A percentile compares a stretch with the other conserved stretches of the same genome.
phyloP scores from a whole-genome alignment of 1,284 basidiomycete species.

The Prillingera fragicola region DNA sequence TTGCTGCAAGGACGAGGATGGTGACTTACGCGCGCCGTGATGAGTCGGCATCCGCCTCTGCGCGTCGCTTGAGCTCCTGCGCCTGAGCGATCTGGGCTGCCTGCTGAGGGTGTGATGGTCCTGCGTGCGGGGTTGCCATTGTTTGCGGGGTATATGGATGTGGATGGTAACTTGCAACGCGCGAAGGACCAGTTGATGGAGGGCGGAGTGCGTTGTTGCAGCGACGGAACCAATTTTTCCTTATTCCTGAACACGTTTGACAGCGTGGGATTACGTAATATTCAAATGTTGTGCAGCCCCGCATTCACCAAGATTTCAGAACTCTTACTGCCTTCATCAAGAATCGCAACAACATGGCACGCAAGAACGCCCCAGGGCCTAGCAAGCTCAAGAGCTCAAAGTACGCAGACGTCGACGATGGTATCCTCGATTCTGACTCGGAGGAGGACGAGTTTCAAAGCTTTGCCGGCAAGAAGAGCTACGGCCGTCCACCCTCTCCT shows the following conservation, averaged over 20 bases:
- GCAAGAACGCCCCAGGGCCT: background rate
- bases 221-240: no score
- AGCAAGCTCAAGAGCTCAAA: background rate
- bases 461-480: no score
- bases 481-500: no score
- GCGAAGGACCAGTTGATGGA: no score
- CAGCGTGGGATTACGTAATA: no score
- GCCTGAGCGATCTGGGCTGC: background rate
- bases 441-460: conserved; percentile 43
- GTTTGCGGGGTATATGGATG: conserved; percentile 1
- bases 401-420: conserved; percentile 22
- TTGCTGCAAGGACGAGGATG: background rate
- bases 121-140: conserved; percentile 4
- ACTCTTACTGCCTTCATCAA: no score
- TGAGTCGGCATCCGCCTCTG: conserved; percentile 15
- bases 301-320: no score
- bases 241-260: no score
- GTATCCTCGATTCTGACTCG: conserved; percentile 36
- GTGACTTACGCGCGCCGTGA: conserved; percentile 6
- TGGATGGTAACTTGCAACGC: background rate
- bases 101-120: conserved; percentile 1
- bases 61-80: conserved; percentile 13
- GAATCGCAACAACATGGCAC: background rate
- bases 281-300: no score
- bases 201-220: no score